Evolutionary conservation across 169 alveolate species (phyloP), one percentile per base, ranked within the genome.

Genomic region (Plasmodium gallinaceum): DNA sequence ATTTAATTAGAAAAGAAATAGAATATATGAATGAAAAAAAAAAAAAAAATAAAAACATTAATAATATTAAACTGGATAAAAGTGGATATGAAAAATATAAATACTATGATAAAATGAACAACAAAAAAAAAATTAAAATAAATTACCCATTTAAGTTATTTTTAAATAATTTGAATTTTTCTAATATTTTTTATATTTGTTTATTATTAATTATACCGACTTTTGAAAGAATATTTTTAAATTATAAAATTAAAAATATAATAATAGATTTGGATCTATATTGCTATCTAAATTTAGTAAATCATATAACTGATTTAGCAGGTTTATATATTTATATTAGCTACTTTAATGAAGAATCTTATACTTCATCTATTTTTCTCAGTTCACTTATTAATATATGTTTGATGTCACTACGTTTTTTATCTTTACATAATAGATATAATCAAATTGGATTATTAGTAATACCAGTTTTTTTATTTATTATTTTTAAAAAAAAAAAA

Each of bases 161-260:
- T 58, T 16, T 71, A 64, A 86, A 64, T 42, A 86, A 86, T 86
- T 86, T 86, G 39, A 86, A 86, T 66, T 86, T 86, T 86, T 71
- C 92, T 46, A 86, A 86, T 43, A 86, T 86, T 57, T 86, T 86
- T 54, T 86, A 86, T 46, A 71, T 86, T 2, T 86, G 92, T 22
- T 61, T 86, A 86, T 86, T 86, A 65, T 45, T 86, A 86, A 69
- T 86, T 45, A 71, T 86, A 2, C 92, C 92, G 7, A 86, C 92
- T 10, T 86, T 86, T 86, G 92, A 86, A 20, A 86, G 87, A 73
- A 86, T 86, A 70, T 86, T 86, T 60, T 73, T 86, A 86, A 86
- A 69, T 86, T 86, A 86, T 86, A 86, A 86, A 71, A 86, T 86
- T 43, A 86, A 86, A 60, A 58, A 86, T 60, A 86, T 86, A 26